Evolutionary conservation across 1,284 basidiomycete genomes (phyloP), one percentile per base, ranked within the genome.

Genomic region (Stereum hirsutum): DNA sequence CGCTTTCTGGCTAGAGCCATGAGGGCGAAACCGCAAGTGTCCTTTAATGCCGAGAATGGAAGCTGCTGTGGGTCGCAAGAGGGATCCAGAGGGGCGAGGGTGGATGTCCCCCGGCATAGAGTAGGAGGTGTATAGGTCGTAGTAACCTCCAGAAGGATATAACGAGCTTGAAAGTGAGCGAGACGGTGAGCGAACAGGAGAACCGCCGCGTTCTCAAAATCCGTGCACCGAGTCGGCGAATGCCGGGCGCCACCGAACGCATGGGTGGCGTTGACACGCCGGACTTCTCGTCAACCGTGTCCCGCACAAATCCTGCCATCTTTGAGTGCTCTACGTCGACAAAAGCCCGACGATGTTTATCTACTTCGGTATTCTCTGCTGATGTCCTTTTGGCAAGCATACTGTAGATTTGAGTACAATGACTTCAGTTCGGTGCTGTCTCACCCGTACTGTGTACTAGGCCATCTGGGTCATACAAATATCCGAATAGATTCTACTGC

Each of bases 1-100:
- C 23, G 76, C 68, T 56, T 78, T 79, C 55, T 75, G 72, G 46
- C 62, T 72, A 46, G 71, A 69, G 12, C 72, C 68, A 65, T 79
- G 76, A 46, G 63, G 69, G 44, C 72, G 67, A 59, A 79, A 70
- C 49, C 74, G 75, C 48, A 79, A 60, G 40, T 60, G 53, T 24
- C 70, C 70, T 57, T 72, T 73, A 54, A 78, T 60, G 44, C 76
- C 75, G 42, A 79, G 67, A 43, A 78, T 52, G 30, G 75, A 70
- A 36, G 68, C 57, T 49, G 68, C 66, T 52, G 57, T 59, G 53
- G 57, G 57, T 52, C 54, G 44, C 35, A 44, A 23, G 43, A 48
- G 43, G 30, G 40, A 26, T 12, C 32, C 20, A 11, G 39, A 41
- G 41, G 40, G 36, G 15, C 47, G 45, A 17, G 39, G 27, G 21